Evolutionary conservation across 768 basidiomycete genomes (phyloP).

Genomic region (Podaxis carcinomalis): DNA sequence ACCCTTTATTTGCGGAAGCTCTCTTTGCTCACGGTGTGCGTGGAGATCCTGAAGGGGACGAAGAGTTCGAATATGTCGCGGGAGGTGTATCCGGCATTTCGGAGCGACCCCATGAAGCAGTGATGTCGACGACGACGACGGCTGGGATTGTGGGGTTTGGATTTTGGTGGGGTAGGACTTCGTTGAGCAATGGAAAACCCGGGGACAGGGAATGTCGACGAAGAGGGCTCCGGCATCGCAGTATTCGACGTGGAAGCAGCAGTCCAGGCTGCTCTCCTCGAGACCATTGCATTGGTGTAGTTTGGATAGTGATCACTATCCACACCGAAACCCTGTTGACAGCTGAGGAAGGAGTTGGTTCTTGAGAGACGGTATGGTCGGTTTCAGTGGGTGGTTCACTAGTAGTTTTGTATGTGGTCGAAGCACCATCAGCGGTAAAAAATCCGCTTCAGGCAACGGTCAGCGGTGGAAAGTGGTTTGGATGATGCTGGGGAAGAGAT

Average conservation of each 20-base stretch:
- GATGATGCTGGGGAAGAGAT: too few relatives aligned
- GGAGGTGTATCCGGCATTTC: constrained; percentile 52
- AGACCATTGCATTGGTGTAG: constrained; percentile 57
- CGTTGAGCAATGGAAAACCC: constrained; percentile 37
- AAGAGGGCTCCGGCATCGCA: constrained; percentile 37
- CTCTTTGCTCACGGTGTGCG: constrained; percentile 53
- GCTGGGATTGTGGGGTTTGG: constrained; percentile 16
- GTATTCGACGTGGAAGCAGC: constrained; percentile 35
- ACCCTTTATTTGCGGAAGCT: constrained; percentile 46
- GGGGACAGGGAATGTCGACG: constrained; percentile 45
- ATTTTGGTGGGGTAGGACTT: constrained; percentile 27
- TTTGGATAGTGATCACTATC: constrained; percentile 55
- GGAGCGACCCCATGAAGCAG: constrained; percentile 14
- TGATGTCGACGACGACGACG: constrained; percentile 23
- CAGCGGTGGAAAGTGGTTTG: too few relatives aligned
- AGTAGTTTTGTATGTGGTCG: too few relatives aligned
- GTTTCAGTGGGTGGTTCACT: too few relatives aligned
- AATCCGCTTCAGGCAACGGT: too few relatives aligned
- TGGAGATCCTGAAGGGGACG: constrained; percentile 59
- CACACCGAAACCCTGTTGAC: too few relatives aligned
- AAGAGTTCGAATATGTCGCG: constrained; percentile 44
- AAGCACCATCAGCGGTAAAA: too few relatives aligned
- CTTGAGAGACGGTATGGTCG: too few relatives aligned
- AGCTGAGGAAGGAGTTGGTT: too few relatives aligned
- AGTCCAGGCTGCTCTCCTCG: constrained; percentile 52